Evolutionary conservation across 805 yeast genomes (phyloP), one percentile per base, ranked within the genome.

Genomic region (Lachancea quebecensis): DNA sequence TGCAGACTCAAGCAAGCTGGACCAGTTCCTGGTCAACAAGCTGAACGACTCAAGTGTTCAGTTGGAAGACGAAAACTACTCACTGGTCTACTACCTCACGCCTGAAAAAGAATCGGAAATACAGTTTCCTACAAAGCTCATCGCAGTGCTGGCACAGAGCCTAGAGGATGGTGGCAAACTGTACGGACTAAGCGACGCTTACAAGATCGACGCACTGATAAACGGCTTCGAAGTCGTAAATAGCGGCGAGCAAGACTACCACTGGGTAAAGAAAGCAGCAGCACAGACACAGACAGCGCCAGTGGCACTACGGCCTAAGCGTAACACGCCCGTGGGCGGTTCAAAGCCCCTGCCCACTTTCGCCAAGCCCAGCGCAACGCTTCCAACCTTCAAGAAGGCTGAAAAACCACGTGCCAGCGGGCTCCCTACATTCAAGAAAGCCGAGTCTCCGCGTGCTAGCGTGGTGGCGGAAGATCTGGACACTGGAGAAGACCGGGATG

Each of bases 11-110:
- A 55, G 49, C 21, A 48, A 59, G 2, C 54, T 69, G 10, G 66
- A 69, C 32, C 88, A 81, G 58, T 77, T 72, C 41, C 67, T 81
- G 18, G 74, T 81, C 35, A 82, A 78, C 57, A 68, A 83, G 48
- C 72, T 81, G 18, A 79, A 82, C 37, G 70, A 67, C 28, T 71
- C 68, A 10, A 67, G 68, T 17, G 75, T 74, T 3, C 61, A 56
- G 25, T 57, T 79, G 36, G 58, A 63, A 2, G 52, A 57, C 2
- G 58, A 60, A 4, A 48, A 63, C 12, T 81, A 64, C 59, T 71
- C 72, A 42, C 60, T 66, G 40, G 71, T 81, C 12, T 61, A 71
- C 44, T 81, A 81, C 50, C 56, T 79, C 36, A 81, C 83, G 39
- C 86, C 86, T 3, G 72, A 71, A 50, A 68, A 69, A 55, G 62